Base-by-base conservation (phyloP, 169 alveolate species). In the Plasmodium vinckei region DNA sequence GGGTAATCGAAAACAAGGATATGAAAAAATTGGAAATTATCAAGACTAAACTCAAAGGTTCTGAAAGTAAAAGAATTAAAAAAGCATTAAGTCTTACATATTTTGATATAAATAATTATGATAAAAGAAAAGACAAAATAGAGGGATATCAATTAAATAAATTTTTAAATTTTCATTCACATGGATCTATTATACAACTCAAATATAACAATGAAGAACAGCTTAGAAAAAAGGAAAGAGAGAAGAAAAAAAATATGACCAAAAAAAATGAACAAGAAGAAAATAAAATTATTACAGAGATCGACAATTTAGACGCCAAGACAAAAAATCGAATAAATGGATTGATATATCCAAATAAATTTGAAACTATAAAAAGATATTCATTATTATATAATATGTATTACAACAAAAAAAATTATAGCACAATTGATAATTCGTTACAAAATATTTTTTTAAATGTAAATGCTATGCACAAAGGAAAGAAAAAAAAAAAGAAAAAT, bases 141-240 rank as follows among this genome's bases (percentile, higher is more conserved):
- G 54, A 23, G 67, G 63, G 46, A 15, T 47, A 9, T 47, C 51
- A 69, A 69, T 49, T 82, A 64, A 68, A 54, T 5, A 65, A 65
- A 27, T 82, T 82, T 19, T 44, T 67, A 47, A n/a, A n/a, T 0
- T 51, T 67, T n/a, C 84, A 82, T 72, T 21, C n/a, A 9, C 56
- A 69, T 56, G 90, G 86, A n/a, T 67, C 82, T 68, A 61, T 82
- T 49, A 82, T 82, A 82, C 90, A 82, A 27, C 33, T 82, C 65
- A 69, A 82, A 39, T 82, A 82, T 69, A 82, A 82, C 46, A 54
- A 19, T 27, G 84, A 82, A 47, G 23, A 44, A 6, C 54, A 12
- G 21, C 15, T 39, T 23, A 51, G 90, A 33, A 54, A 39, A 57
- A 68, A 68, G 19, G 39, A 82, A 27, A 33, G 19, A 42, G 12